Base-by-base conservation (phyloP, 345 rosid species). In the Salix exigua region DNA sequence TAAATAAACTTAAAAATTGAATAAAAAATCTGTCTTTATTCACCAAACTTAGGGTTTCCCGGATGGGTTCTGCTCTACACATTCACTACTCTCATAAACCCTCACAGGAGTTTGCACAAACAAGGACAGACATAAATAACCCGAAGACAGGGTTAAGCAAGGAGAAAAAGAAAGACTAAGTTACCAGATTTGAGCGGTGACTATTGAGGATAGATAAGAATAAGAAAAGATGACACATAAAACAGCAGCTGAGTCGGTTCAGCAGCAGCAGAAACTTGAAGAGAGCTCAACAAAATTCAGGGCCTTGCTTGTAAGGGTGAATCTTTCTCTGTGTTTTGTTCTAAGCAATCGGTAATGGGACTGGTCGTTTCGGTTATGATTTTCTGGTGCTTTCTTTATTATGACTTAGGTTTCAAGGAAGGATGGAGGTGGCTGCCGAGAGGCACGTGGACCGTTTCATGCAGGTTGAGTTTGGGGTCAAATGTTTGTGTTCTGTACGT, bases 381-480 rank as follows among this genome's bases (percentile, higher is more conserved):
- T 12, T 42, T 42, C 13, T 42, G 10, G 46, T 42, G 46, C 13
- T 42, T 42, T 42, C 14, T 31, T 37, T 17, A 1, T 21, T 9
- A 0, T 23, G 1, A 13, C 18, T 13, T 28, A 4, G 16, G 18
- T 46, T 46, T 46, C 14, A 46, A 46, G 51, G 51, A 19, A 64
- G 25, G 48, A 65, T 16, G 8, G 12, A 5, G 37, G 37, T 33
- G 35, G 35, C 35, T 33, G 33, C 35, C 4, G 71, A 72, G 46
- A 19, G 86, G 75, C 88, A 85, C 88, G 87, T 82, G 87, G 76
- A 71, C 35, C 9, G 50, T 31, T 79, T 71, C 84, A 87, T 79
- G 85, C 85, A 78, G 67, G 38, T 76, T 50, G 8, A 2, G 55
- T 13, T 51, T 31, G 17, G 3, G 12, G 71, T 62, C 42, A 30